Base-by-base conservation (phyloP, 2,329 filamentous ascomycete species). In the Arthroderma sp. region DNA sequence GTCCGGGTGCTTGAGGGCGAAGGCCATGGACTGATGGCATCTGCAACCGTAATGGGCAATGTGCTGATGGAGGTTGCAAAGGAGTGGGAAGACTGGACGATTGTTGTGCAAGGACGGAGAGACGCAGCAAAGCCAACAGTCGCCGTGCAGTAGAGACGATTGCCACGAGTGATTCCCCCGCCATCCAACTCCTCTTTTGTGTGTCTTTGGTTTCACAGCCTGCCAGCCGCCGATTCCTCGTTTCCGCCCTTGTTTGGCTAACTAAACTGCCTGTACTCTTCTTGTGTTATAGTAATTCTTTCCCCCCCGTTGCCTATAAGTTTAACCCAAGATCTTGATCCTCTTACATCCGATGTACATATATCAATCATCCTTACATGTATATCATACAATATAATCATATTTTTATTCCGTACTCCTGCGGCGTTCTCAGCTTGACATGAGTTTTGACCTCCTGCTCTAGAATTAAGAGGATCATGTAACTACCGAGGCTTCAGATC, bases 11-110 rank as follows among this genome's bases (percentile, higher is more conserved):
- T 98, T 2, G 87, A 95, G 63, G 89, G 88, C 4, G 91, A 98
- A 70, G 89, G 91, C 2, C 93, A 98, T 68, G 91, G 93, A 0
- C 76, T 98, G 23, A 98, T 98, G 93, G 93, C 93, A 0, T 94
- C 86, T 63, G 91, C 93, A 0, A 77, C 78, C 13, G 91, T 97
- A 47, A 98, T 98, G 93, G 88, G 89, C 44, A 84, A 85, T 19
- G 87, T 97, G n/a, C 75, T 98, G 37, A 91, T 89, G 71, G 93
- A 98, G 74, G 95, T 98, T 66, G 87, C 88, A 55, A 84, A 84
- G 63, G 93, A 97, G 70, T 97, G 91, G 91, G 87, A 91, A 63
- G 88, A 91, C 65, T 91, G 87, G 87, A 84, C 82, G 66, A 80
- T 81, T 47, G 79, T 79, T 33, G 74, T 77, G 19, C 74, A 76